Base-by-base conservation (phyloP, 78 protist genomes). In the Speleostelium caveatum region DNA sequence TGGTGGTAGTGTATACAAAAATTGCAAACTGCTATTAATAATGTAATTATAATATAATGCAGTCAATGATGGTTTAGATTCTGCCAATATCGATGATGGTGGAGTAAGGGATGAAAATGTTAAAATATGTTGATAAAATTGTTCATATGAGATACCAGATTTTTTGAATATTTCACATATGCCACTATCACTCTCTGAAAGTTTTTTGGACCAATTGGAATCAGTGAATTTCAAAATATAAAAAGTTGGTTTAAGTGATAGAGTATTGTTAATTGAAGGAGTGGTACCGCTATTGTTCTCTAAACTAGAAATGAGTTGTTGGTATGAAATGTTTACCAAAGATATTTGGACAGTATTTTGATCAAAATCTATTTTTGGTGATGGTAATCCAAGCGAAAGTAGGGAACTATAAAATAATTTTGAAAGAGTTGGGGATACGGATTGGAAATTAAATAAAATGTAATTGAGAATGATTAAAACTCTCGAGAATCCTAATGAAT, bases 401-500 rank as follows among this genome's bases (percentile, higher is more conserved):
- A 80, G 28, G 19, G 38, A 32, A 41, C 24, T 39, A 41, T 35
- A 51, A 36, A 80, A 80, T 39, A 67, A 28, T 12, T 53, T 53
- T 28, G 78, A 67, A 21, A 80, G 36, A 14, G 16, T 2, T 38
- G 75, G 41, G 21, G 41, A 30, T 0, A 39, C 28, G 3, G 67
- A 8, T 1, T 80, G 41, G 45, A 80, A 80, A 41, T 80, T 32
- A 39, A 68, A 68, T 2, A 80, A 39, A 21, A 66, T 39, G 49
- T 80, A 80, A 41, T 80, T 65, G 6, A 68, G n/a, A 38, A 80
- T 41, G 26, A 80, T 28, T 41, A 80, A 21, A 41, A 39, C 24
- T 58, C 77, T 80, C 7, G 89, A 80, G 58, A 80, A 42, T 33
- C 66, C 28, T 3, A 80, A 56, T 55, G 72, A 56, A 32, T 80